These are phyloP conservation scores for Dioszegia hungarica DNA, from an alignment of 768 basidiomycete species.

Conservation along the genomic window DNA sequence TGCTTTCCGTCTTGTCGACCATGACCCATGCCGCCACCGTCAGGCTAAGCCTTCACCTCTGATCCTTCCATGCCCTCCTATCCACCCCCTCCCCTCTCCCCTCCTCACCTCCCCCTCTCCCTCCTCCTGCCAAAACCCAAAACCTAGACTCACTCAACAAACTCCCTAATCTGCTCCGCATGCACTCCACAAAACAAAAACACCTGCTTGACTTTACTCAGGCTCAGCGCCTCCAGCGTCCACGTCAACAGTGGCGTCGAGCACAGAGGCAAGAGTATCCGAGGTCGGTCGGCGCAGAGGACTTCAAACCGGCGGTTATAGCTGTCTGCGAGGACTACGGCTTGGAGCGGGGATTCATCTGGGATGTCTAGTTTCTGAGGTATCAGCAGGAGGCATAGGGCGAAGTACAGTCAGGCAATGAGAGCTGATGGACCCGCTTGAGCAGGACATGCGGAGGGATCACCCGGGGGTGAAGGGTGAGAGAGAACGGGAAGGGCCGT, in stretches of 20 bases:
- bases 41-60: no score
- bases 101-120: neutral
- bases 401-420: no score
- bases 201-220: constrained; percentile 94
- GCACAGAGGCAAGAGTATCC: constrained; percentile 87
- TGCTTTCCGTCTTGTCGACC: no score
- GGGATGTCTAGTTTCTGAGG: constrained; percentile 34
- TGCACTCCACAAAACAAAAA: constrained; percentile 93
- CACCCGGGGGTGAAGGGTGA: constrained; percentile 1
- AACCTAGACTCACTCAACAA: constrained; percentile 64
- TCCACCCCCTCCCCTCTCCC: no score
- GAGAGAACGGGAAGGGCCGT: constrained; percentile 1
- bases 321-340: constrained; percentile 91
- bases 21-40: no score
- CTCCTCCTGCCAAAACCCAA: neutral
- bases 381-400: neutral
- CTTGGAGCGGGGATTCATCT: constrained; percentile 78
- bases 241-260: constrained; percentile 90
- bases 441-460: no score
- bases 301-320: constrained; percentile 92
- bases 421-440: no score
- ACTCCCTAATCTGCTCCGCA: constrained; percentile 74
- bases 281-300: constrained; percentile 77
- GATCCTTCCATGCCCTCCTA: no score
- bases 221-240: constrained; percentile 89